phyloP scores from a whole-genome alignment of 345 rosid genomes.

The Dimocarpus longan region DNA sequence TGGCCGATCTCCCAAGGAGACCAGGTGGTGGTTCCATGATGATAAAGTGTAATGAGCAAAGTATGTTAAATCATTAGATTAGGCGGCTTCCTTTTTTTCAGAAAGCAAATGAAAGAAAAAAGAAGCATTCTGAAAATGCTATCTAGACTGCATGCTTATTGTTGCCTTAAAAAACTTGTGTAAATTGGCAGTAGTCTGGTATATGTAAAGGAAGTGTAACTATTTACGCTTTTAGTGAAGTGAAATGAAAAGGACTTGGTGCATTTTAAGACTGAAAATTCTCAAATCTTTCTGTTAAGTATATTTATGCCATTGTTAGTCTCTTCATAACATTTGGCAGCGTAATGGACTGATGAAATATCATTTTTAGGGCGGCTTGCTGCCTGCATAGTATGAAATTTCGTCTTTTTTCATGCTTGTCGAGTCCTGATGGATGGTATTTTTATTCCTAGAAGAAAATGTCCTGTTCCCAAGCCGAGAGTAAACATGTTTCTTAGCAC shows the following conservation, averaged over 20 bases:
- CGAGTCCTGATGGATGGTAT: no score
- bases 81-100: constrained; percentile 21
- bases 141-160: constrained; percentile 24
- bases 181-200: constrained; percentile 33
- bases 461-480: no score
- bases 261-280: constrained; percentile 1
- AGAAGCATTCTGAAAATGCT: constrained; percentile 29
- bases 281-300: not conserved
- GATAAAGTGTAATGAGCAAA: constrained; percentile 64
- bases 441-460: no score
- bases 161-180: constrained; percentile 16
- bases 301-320: not conserved
- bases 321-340: constrained; percentile 9
- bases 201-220: constrained; percentile 31
- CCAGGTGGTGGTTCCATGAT: constrained; percentile 99
- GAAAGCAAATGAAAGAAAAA: constrained; percentile 22
- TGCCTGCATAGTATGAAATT: no score
- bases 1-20: constrained; percentile 97
- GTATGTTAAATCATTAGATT: constrained; percentile 32
- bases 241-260: not conserved
- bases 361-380: no score
- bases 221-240: constrained; percentile 20
- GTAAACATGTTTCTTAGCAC: no score
- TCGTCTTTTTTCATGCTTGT: no score
- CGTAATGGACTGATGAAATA: not conserved